Evolutionary conservation across 1,139 yeast species (phyloP).

Genomic region (Kluyveromyces sp.): DNA sequence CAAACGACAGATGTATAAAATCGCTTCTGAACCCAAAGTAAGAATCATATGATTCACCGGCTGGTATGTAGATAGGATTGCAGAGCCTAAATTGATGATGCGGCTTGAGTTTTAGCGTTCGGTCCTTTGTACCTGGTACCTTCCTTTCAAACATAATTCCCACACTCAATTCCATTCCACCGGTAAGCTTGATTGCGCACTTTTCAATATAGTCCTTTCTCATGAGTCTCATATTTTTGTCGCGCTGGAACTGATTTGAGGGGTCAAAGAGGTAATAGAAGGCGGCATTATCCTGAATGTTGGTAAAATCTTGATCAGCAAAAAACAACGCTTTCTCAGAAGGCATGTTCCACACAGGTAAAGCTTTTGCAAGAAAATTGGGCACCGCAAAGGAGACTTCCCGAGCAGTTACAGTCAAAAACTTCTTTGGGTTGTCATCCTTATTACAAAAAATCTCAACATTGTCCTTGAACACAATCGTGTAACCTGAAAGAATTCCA

Average conservation of each 20-base stretch:
- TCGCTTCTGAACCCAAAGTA: conserved; percentile 73
- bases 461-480: conserved; percentile 67
- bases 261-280: conserved; percentile 43
- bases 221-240: conserved; percentile 20
- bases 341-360: conserved; percentile 56
- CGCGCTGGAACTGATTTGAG: conserved; percentile 18
- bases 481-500: conserved; percentile 71
- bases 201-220: conserved; percentile 38
- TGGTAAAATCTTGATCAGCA: conserved; percentile 36
- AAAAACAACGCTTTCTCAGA: conserved; percentile 40
- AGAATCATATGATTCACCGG: conserved; percentile 54
- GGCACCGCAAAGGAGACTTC: conserved; percentile 67
- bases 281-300: conserved; percentile 42
- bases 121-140: conserved; percentile 28
- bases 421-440: conserved; percentile 52
- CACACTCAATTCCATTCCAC: conserved; percentile 52
- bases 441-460: conserved; percentile 57
- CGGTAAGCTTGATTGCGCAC: conserved; percentile 49
- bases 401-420: conserved; percentile 59
- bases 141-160: conserved; percentile 56
- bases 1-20: conserved; percentile 69
- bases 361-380: conserved; percentile 51
- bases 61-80: conserved; percentile 55
- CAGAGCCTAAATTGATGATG: conserved; percentile 62
- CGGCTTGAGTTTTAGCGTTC: conserved; percentile 52